Evolutionary conservation across 2,329 filamentous ascomycete species (phyloP).

Genomic region (Fusarium napiforme): DNA sequence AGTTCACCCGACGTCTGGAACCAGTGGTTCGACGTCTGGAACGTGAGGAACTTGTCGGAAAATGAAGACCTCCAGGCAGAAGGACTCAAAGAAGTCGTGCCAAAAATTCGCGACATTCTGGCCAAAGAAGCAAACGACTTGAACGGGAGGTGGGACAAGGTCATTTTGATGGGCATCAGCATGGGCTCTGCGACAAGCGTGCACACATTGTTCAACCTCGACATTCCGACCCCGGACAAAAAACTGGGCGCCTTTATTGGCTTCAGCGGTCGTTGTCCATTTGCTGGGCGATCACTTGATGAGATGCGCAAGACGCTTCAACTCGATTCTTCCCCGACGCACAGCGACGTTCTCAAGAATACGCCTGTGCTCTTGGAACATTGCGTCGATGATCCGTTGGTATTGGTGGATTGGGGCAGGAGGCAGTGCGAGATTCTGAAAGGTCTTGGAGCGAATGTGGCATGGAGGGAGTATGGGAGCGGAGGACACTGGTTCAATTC

Average conservation of each 20-base stretch:
- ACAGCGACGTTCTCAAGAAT: constrained; percentile 47
- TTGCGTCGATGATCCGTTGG: constrained; percentile 56
- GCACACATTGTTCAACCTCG: constrained; percentile 52
- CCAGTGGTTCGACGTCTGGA: constrained; percentile 65
- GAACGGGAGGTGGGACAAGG: constrained; percentile 50
- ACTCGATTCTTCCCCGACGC: neutral
- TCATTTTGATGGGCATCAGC: constrained; percentile 60
- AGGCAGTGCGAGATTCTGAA: constrained; percentile 49
- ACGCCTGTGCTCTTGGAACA: constrained; percentile 60
- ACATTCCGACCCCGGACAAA: constrained; percentile 26
- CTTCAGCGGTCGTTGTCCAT: constrained; percentile 52
- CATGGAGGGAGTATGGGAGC: constrained; percentile 55
- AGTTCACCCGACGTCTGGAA: constrained; percentile 40
- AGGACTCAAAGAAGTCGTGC: constrained; percentile 55
- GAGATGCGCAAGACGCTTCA: constrained; percentile 39
- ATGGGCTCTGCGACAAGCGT: constrained; percentile 57
- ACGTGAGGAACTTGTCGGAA: constrained; percentile 52
- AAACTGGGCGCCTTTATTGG: constrained; percentile 51
- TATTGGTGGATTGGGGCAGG: constrained; percentile 53
- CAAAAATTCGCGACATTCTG: constrained; percentile 48
- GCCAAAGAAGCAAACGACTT: constrained; percentile 50
- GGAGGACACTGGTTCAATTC: constrained; percentile 60
- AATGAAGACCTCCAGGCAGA: constrained; percentile 56
- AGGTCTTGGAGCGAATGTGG: constrained; percentile 53
- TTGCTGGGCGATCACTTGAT: constrained; percentile 46